These are phyloP conservation scores for Stromatinia cepivora DNA, from an alignment of 2,329 filamentous ascomycete genomes.

Conservation along the genomic window DNA sequence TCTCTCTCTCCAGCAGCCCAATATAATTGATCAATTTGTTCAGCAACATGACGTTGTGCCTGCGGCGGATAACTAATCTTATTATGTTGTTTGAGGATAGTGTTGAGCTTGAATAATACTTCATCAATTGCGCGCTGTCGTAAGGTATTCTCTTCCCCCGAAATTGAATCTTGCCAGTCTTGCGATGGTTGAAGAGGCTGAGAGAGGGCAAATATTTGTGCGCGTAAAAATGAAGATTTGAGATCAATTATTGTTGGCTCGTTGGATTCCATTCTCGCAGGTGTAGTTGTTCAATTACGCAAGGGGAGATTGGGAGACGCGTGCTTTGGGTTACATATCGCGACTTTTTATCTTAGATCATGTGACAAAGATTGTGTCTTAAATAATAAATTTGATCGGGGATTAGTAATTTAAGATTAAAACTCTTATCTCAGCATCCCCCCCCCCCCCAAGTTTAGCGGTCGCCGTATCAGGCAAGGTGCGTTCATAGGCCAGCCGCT, in stretches of 20 bases:
- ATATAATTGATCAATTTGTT: slow-evolving; percentile 70
- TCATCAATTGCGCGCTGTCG: slow-evolving; percentile 54
- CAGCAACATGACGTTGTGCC: slow-evolving; percentile 68
- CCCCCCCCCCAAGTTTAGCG: too few relatives aligned
- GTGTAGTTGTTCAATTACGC: background rate
- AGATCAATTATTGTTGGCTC: slow-evolving; percentile 57
- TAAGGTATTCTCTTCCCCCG: slow-evolving; percentile 46
- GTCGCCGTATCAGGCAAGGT: too few relatives aligned
- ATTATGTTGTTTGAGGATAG: slow-evolving; percentile 62
- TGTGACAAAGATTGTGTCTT: background rate
- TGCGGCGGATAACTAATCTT: slow-evolving; percentile 66
- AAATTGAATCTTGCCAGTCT: slow-evolving; percentile 45
- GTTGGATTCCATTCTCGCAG: background rate
- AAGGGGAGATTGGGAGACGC: slow-evolving; percentile 3
- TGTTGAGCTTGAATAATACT: slow-evolving; percentile 59
- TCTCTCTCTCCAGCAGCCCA: slow-evolving; percentile 48
- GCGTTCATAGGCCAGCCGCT: too few relatives aligned
- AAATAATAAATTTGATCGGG: too few relatives aligned
- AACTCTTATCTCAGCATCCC: too few relatives aligned
- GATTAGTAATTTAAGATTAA: too few relatives aligned
- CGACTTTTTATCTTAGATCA: background rate
- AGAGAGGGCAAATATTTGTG: slow-evolving; percentile 41
- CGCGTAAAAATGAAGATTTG: slow-evolving; percentile 56
- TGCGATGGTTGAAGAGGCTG: slow-evolving; percentile 44
- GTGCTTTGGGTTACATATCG: background rate